Conservation (phyloP, 1,284 basidiomycete genomes). For the Quambalaria eucalypti region DNA sequence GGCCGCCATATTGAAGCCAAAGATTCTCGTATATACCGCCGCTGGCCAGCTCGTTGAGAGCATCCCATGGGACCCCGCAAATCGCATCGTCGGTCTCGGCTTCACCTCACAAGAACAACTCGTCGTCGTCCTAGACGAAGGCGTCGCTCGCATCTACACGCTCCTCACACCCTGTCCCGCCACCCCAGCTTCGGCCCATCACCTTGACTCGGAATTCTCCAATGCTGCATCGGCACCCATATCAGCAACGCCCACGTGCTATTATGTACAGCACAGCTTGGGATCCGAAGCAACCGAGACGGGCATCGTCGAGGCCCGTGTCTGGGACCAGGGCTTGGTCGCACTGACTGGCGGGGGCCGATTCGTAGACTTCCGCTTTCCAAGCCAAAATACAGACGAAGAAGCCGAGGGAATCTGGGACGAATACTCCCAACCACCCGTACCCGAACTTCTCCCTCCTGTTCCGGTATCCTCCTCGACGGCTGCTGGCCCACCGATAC, state of each 20-base stretch:
- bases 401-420: neutral
- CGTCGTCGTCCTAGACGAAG: conserved; percentile 81
- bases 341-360: conserved; percentile 68
- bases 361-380: conserved; percentile 61
- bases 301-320: conserved; percentile 69
- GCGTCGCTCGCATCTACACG: conserved; percentile 79
- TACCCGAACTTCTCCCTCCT: neutral
- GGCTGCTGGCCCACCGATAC: neutral
- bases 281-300: conserved; percentile 75
- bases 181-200: neutral
- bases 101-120: conserved; percentile 74
- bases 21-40: conserved; percentile 52
- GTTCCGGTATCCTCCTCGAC: neutral
- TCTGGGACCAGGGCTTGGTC: conserved; percentile 77
- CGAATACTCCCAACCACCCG: neutral
- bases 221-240: conserved; percentile 2
- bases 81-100: conserved; percentile 67
- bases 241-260: conserved; percentile 51
- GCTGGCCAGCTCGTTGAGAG: conserved; percentile 49
- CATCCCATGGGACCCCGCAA: conserved; percentile 63
- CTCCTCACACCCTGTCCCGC: conserved; percentile 49
- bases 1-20: conserved; percentile 60
- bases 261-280: conserved; percentile 74
- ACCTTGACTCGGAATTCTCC: neutral
- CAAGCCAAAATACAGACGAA: conserved; percentile 60